Evolutionary conservation across 768 basidiomycete species (phyloP), one percentile per base, ranked within the genome.

Genomic region (Trametes elegans): DNA sequence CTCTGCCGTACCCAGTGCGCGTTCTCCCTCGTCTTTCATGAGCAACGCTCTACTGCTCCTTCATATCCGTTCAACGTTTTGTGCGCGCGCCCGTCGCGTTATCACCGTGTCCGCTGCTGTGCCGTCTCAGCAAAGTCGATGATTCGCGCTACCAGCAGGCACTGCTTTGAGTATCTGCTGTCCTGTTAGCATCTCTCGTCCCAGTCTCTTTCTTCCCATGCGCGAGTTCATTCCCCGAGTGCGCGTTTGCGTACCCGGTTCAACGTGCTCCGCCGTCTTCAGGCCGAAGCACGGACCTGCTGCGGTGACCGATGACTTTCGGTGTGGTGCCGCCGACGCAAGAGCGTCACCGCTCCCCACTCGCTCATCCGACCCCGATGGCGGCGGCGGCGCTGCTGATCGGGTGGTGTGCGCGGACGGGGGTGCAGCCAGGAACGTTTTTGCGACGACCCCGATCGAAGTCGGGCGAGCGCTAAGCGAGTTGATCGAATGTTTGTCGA

Each of bases 21-120:
- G 18, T 16, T 38, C 13, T n/a, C n/a, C n/a, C n/a, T n/a, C n/a
- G 18, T 43, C 24, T 21, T 43, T 19, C 10, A 24, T 42, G 13
- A 26, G 28, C 35, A 28, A 43, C 27, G 49, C 43, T 21, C n/a
- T 44, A 35, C 51, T 9, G 44, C 50, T 44, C 39, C 1, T 42
- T 43, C 45, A 41, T 57, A 29, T 57, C 49, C 44, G 38, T 47
- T n/a, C 53, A 48, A 41, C 39, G 46, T 48, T 48, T 38, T 39
- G 10, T 18, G 21, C 27, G 46, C 31, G 35, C 42, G 23, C 34
- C 41, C 21, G 21, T 44, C 31, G 38, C 26, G 31, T 46, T 23
- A 32, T 39, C 16, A 9, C 38, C 38, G 21, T 27, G 27, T 34
- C 47, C 34, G 43, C 46, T 38, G 43, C 36, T 14, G 18, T 28